Percentiles rank a stretch among this genome's conserved stretches.
Evolutionary conservation across 495 filamentous ascomycete genomes (phyloP).

Genomic region (Thozetella sp.): DNA sequence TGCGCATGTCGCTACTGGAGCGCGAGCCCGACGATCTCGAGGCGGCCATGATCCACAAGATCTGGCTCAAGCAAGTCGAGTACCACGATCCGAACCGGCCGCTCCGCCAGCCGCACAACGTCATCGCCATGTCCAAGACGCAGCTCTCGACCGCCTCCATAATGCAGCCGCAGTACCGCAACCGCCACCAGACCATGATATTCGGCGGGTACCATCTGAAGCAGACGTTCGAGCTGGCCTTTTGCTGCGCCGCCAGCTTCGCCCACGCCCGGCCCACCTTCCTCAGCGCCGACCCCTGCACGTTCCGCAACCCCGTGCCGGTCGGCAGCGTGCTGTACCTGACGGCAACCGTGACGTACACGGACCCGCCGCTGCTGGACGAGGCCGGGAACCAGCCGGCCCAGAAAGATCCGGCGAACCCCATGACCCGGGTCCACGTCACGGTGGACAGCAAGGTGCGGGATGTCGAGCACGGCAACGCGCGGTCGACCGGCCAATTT

Average conservation of each 20-base stretch:
- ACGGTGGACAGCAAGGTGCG: slow-evolving; percentile 77
- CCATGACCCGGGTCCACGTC: slow-evolving; percentile 69
- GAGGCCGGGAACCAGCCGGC: slow-evolving; percentile 33
- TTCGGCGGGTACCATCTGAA: slow-evolving; percentile 86
- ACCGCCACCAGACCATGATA: slow-evolving; percentile 88
- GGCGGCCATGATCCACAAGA: slow-evolving; percentile 75
- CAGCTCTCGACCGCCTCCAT: slow-evolving; percentile 71
- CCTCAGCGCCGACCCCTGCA: slow-evolving; percentile 76
- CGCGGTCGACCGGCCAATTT: slow-evolving; percentile 79
- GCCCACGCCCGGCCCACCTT: slow-evolving; percentile 77
- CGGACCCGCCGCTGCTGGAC: slow-evolving; percentile 61
- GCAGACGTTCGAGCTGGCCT: slow-evolving; percentile 84
- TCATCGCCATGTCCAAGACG: slow-evolving; percentile 69
- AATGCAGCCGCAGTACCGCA: slow-evolving; percentile 88
- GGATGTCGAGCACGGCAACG: slow-evolving; percentile 75
- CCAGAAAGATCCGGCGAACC: slow-evolving; percentile 29
- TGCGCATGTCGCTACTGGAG: slow-evolving; percentile 65
- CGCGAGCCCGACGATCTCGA: slow-evolving; percentile 78
- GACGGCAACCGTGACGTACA: slow-evolving; percentile 76
- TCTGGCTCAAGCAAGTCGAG: slow-evolving; percentile 74
- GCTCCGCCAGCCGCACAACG: slow-evolving; percentile 60
- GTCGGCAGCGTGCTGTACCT: slow-evolving; percentile 83
- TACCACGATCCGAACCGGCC: slow-evolving; percentile 67
- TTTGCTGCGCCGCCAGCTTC: slow-evolving; percentile 81
- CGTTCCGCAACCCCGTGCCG: slow-evolving; percentile 83